A percentile compares a stretch with the other conserved stretches of the same genome.
These are phyloP conservation scores for Entomortierella parvispora DNA, from an alignment of 192 early-diverging fungal genomes.

Conservation along the genomic window DNA sequence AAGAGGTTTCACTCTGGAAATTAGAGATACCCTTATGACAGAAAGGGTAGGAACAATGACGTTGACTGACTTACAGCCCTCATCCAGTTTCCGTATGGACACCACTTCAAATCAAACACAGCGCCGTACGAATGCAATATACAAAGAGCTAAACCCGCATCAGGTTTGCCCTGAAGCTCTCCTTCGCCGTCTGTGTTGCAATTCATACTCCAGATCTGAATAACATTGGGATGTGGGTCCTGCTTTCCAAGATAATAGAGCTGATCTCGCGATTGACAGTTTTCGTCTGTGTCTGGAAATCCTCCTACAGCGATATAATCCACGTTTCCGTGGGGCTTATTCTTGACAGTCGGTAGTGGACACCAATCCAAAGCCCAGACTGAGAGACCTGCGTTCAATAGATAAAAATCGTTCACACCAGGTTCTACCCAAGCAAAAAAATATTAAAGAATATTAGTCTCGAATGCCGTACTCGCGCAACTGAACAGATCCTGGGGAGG, in stretches of 20 bases:
- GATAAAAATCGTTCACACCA: conserved; percentile 27
- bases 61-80: conserved; percentile 16
- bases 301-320: conserved; percentile 39
- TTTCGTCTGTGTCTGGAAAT: conserved; percentile 48
- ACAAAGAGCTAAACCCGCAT: conserved; percentile 18
- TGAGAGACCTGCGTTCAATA: conserved; percentile 40
- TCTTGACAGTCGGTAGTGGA: too few species aligned
- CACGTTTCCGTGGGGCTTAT: too few species aligned
- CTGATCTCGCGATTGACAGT: conserved; percentile 33
- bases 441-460: not conserved
- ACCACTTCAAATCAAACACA: conserved; percentile 47
- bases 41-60: not conserved
- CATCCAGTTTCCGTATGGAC: conserved; percentile 34
- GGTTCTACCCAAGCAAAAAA: conserved; percentile 2
- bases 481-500: not conserved
- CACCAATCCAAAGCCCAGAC: conserved; percentile 43
- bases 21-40: not conserved
- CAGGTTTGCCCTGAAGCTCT: conserved; percentile 11
- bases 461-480: not conserved
- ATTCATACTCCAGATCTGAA: conserved; percentile 44
- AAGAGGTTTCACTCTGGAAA: too few species aligned
- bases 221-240: conserved; percentile 41
- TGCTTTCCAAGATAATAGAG: conserved; percentile 44
- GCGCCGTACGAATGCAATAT: conserved; percentile 43
- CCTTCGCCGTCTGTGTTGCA: conserved; percentile 28